phyloP scores from a whole-genome alignment of 495 filamentous ascomycete genomes.

The Penicillium turbatum region DNA sequence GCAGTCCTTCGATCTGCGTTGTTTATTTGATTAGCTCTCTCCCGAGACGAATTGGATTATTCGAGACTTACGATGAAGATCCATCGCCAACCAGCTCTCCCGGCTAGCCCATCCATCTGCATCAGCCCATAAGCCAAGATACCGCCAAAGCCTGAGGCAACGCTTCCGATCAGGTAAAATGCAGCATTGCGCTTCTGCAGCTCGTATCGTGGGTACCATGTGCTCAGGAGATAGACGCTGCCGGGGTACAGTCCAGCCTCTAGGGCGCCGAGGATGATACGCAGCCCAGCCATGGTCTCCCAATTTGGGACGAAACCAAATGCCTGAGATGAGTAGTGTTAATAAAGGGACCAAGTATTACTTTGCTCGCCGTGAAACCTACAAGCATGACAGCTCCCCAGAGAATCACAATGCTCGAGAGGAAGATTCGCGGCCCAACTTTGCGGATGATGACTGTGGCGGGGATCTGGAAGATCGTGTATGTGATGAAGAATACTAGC shows the following conservation, averaged over 20 bases:
- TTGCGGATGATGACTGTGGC: conserved; percentile 48
- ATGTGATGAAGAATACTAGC: conserved; percentile 14
- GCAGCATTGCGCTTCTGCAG: conserved; percentile 52
- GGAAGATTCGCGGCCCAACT: conserved; percentile 50
- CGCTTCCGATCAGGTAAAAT: conserved; percentile 51
- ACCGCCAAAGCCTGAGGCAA: conserved; percentile 51
- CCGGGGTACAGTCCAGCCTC: conserved; percentile 58
- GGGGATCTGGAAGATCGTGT: conserved; percentile 17
- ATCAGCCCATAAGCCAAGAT: conserved; percentile 59
- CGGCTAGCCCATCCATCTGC: conserved; percentile 42
- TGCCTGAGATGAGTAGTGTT: neutral
- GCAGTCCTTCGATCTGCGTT: conserved; percentile 34
- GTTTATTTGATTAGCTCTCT: neutral
- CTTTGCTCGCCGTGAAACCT: conserved; percentile 17
- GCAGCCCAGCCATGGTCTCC: conserved; percentile 45
- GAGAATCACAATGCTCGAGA: conserved; percentile 43
- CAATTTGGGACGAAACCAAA: conserved; percentile 50
- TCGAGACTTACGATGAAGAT: conserved; percentile 46
- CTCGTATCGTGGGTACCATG: conserved; percentile 55
- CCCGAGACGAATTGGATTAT: no score
- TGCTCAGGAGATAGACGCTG: conserved; percentile 51
- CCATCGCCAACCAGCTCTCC: conserved; percentile 53
- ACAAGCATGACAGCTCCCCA: conserved; percentile 46
- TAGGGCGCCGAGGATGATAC: conserved; percentile 55
- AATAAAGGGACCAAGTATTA: neutral